Evolutionary conservation across 345 rosid species (phyloP), one percentile per base, ranked within the genome.

Genomic region (Microcos paniculata): DNA sequence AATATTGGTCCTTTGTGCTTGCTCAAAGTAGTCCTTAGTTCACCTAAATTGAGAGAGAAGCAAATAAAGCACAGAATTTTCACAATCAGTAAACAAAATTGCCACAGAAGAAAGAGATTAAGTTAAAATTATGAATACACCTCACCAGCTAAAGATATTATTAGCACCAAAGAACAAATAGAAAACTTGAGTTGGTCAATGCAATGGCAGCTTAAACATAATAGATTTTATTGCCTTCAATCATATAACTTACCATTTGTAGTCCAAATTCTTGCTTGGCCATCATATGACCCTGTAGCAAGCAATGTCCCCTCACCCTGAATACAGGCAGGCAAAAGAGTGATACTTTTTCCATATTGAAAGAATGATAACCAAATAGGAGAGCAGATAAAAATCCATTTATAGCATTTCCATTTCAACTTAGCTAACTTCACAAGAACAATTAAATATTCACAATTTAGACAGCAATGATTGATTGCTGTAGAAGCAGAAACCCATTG

Each of bases 1-100:
- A 96, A 96, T 59, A 96, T 91, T 55, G 99, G 97, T 51, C 97
- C 99, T 79, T 91, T 92, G 82, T 96, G 99, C 79, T 92, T 96
- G 81, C 89, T 94, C 82, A 96, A 78, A 24, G 97, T 92, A 82
- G 89, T 82, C 84, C 79, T 94, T 72, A 94, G 80, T 26, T 96
- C 98, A 56, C 99, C 99, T 96, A 78, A 28, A 78, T 71, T 9
- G 28, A 10, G 16, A 33, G 48, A 2, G 24, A 18, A 48, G 12
- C 26, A 31, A 53, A 35, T 6, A 23, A 53, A 9, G 42, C 7
- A 4, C 42, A 18, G 42, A 75, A 18, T 65, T 64, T 63, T 52
- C 13, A 21, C 56, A 64, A 73, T 10, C 62, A 70, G 38, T 26
- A 35, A n/a, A 76, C n/a, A 68, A 42, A 28, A 28, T 10, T 18